phyloP scores from a whole-genome alignment of 495 filamentous ascomycete genomes.

The Tuber borchii region DNA sequence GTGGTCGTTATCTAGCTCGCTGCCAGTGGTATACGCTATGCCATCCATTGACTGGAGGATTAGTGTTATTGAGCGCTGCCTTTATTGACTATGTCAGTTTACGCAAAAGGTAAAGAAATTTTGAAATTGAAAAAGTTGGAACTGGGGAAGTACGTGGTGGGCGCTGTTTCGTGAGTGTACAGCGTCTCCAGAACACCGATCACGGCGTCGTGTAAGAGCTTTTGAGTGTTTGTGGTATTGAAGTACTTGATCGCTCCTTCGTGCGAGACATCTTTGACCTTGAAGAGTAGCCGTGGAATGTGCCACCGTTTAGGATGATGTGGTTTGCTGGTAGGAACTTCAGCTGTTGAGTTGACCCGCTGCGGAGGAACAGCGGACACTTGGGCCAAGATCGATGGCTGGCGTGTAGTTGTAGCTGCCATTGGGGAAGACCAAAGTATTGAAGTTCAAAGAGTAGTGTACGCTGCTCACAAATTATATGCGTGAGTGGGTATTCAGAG shows the following conservation, averaged over 20 bases:
- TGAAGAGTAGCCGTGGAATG: slow-evolving; percentile 62
- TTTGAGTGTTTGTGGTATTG: slow-evolving; percentile 51
- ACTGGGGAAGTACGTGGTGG: slow-evolving; percentile 45
- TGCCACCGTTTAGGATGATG: slow-evolving; percentile 23
- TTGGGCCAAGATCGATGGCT: slow-evolving; percentile 10
- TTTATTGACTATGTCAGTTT: slow-evolving; percentile 45
- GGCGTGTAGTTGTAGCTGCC: slow-evolving; percentile 10
- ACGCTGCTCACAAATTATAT: neutral
- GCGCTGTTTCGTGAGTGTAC: slow-evolving; percentile 49
- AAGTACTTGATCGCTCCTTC: slow-evolving; percentile 59
- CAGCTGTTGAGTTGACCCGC: slow-evolving; percentile 9
- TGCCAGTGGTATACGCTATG: slow-evolving; percentile 82
- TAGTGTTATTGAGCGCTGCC: slow-evolving; percentile 76
- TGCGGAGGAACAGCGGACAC: slow-evolving; percentile 19
- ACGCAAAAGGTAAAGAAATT: neutral
- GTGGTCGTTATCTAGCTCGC: slow-evolving; percentile 75
- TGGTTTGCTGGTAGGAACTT: slow-evolving; percentile 9
- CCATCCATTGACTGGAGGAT: slow-evolving; percentile 70
- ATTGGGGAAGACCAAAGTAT: neutral
- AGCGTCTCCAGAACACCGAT: slow-evolving; percentile 58
- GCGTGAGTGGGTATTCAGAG: neutral
- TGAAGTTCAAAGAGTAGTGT: neutral
- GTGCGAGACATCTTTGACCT: slow-evolving; percentile 63
- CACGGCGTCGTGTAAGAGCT: slow-evolving; percentile 57
- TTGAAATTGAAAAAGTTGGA: neutral